Evolutionary conservation across 257 asterid species (phyloP).

Genomic region (Eustoma russellianum): DNA sequence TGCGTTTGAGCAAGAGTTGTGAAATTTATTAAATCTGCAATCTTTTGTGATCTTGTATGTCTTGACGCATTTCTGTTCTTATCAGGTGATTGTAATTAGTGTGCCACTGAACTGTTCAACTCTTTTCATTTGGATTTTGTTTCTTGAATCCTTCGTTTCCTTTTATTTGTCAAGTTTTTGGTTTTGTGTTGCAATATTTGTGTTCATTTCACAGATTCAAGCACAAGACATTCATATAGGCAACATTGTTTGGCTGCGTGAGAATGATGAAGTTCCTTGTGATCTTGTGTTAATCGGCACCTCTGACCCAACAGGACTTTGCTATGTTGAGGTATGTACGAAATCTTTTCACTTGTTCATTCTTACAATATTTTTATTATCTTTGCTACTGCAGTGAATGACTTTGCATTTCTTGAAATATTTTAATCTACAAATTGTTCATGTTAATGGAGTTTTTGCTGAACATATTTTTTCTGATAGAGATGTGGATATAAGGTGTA

Average conservation of each 20-base stretch:
- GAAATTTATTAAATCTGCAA: background rate
- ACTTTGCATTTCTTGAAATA: too few relatives aligned
- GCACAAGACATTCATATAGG: slow-evolving; percentile 90
- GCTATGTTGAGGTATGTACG: slow-evolving; percentile 79
- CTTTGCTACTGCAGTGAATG: too few relatives aligned
- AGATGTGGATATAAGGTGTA: too few relatives aligned
- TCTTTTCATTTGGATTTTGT: background rate
- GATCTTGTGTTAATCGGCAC: slow-evolving; percentile 94
- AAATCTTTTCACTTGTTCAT: background rate
- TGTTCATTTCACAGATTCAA: slow-evolving; percentile 50
- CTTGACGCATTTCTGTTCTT: background rate
- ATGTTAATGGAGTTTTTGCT: background rate
- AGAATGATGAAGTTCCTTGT: slow-evolving; percentile 98
- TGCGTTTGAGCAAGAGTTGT: too few relatives aligned
- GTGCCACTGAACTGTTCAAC: background rate
- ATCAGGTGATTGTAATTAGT: background rate
- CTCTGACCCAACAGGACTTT: slow-evolving; percentile 83
- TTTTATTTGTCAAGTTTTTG: background rate
- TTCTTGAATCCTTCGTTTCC: background rate
- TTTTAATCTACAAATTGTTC: too few relatives aligned
- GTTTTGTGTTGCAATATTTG: slow-evolving; percentile 10
- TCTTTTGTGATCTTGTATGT: background rate
- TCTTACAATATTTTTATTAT: slow-evolving; percentile 3
- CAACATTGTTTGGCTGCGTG: slow-evolving; percentile 93
- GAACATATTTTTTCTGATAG: background rate